Evolutionary conservation across 306 rosid species (phyloP), one percentile per base, ranked within the genome.

Genomic region (cucumber (Cucumis sativus)): DNA sequence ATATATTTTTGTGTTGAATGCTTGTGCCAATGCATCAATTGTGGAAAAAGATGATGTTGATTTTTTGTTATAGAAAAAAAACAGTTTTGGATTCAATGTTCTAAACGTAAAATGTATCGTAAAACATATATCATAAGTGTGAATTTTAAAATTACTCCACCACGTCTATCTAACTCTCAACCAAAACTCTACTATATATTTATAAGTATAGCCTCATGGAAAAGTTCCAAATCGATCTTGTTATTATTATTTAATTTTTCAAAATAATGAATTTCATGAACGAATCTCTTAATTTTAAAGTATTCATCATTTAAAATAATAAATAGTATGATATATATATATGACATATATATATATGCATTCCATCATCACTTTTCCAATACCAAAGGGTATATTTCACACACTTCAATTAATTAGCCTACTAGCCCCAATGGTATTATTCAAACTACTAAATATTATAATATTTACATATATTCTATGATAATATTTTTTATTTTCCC

Each of bases 361-460:
- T 69, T 69, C 75, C 39, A 69, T 69, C 57, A 3, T 45, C 57
- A 13, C n/a, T 69, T 41, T 41, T 68, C 55, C 16, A 45, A 20
- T 69, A 45, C 56, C 15, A 2, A 65, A 11, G 56, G 39, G 6
- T 8, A 33, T 12, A 45, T 43, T 45, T 45, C 58, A 45, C 17
- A 67, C 74, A 67, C 49, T 67, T 40, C 74, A 69, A 69, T 69
- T 45, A 69, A 45, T 47, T 69, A 69, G 75, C 75, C 75, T 43
- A 69, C 75, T 69, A 69, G 75, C 75, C 58, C 75, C 7, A 69
- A 58, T 69, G 75, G 75, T 43, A 69, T 43, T 69, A 69, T 69
- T 69, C 75, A 20, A 69, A 41, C 75, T 6, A 43, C 57, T 6
- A 45, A 43, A 69, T 21, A 69, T 4, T 69, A 69, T 18, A 68